Evolutionary conservation across 129 eudicot species (phyloP).

Genomic region (Flaveria linearis): DNA sequence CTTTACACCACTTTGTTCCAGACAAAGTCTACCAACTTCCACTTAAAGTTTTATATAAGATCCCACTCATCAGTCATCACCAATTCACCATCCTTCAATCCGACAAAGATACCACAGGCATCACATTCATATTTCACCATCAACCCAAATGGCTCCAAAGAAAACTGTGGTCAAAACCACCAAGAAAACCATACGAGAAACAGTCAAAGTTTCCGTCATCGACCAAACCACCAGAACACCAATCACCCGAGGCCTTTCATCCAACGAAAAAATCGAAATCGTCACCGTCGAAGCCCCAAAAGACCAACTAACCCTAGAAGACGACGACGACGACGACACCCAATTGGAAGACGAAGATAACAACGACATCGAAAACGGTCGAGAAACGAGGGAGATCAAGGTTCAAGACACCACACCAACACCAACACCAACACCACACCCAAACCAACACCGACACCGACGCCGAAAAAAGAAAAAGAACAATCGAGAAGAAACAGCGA

Average conservation of each 20-base stretch:
- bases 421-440: background rate
- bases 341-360: conserved; percentile 26
- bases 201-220: conserved; percentile 49
- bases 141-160: conserved; percentile 56
- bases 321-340: background rate
- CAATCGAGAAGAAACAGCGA: conserved; percentile 14
- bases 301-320: conserved; percentile 22
- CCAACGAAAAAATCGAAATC: conserved; percentile 23
- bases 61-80: background rate
- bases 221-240: conserved; percentile 29
- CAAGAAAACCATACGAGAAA: conserved; percentile 63
- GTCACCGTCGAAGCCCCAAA: conserved; percentile 28
- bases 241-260: conserved; percentile 12
- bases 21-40: background rate
- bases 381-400: conserved; percentile 27
- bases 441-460: conserved; percentile 9
- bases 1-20: conserved; percentile 5
- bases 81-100: background rate
- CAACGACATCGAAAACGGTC: background rate
- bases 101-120: background rate
- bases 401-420: conserved; percentile 33
- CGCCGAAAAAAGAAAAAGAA: background rate
- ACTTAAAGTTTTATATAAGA: background rate
- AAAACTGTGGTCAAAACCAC: conserved; percentile 46
- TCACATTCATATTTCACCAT: background rate